Base-by-base conservation (phyloP, 164 flowering plant genomes). In the Dillenia suffruticosa region DNA sequence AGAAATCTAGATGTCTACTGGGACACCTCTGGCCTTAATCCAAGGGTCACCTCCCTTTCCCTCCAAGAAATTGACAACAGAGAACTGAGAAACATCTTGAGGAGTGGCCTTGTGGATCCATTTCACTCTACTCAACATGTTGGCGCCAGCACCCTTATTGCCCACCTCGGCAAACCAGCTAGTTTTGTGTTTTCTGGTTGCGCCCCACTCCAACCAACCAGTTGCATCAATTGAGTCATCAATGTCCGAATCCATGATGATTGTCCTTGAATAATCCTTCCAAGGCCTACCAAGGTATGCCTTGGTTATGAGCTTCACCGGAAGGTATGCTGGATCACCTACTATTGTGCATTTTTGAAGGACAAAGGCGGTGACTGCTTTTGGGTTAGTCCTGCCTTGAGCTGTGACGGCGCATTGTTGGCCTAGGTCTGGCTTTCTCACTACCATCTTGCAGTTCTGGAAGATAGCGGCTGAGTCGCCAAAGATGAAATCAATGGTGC, bases 401-500 rank as follows among this genome's bases (percentile, higher is more conserved):
- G 84, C 83, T 7, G 86, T 82, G 16, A 82, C 68, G 5, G 57
- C 76, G 71, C 76, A 77, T 10, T 60, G 66, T 54, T 78, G 82
- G 51, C 63, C 70, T 48, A 82, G 11, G 3, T 32, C 40, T 32
- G 83, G 80, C 59, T 72, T 69, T 55, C 75, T 67, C 2, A 72
- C 65, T 0, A 74, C 44, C 19, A 79, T 51, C 66, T 52, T 52
- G 68, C 73, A 74, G 65, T 76, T 76, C 15, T 79, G 83, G 58
- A 79, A 65, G 14, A 79, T 61, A 12, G 63, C 75, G 19, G 78
- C 65, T 1, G 83, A 74, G 15, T 79, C 73, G 44, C 80, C 80
- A 16, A 79, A 76, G 64, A 74, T 72, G 74, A 79, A 76, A 59
- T 79, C 78, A 1, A 76, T 19, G 26, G 83, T 76, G 17, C 83